phyloP scores from a whole-genome alignment of 306 rosid species.

The Sicyos baderoa region DNA sequence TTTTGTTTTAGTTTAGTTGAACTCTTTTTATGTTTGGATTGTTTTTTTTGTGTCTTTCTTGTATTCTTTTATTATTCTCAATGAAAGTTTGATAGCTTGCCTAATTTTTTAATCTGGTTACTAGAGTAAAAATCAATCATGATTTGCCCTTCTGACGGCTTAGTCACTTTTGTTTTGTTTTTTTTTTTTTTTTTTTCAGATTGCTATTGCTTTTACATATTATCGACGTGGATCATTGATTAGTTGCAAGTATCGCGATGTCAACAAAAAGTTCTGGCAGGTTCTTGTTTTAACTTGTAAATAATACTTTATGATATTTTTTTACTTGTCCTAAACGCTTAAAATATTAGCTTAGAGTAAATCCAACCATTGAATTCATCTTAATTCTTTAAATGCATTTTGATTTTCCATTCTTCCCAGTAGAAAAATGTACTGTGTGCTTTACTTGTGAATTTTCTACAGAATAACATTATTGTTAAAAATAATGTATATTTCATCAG shows the following conservation, averaged over 20 bases:
- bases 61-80: too few species aligned
- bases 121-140: not conserved
- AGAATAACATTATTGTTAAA: not conserved
- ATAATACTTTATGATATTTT: not conserved
- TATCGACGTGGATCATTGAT: constrained; percentile 43
- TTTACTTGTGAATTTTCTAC: not conserved
- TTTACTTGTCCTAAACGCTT: not conserved
- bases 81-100: too few species aligned
- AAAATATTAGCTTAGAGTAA: not conserved
- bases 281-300: constrained; percentile 29
- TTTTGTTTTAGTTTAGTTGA: too few species aligned
- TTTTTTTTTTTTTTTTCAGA: constrained; percentile 44
- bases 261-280: constrained; percentile 85
- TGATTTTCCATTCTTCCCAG: not conserved
- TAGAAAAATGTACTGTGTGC: constrained; percentile 5
- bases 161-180: too few species aligned
- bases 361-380: not conserved
- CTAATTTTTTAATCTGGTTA: not conserved
- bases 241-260: constrained; percentile 91
- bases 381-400: constrained; percentile 7
- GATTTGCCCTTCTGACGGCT: constrained; percentile 24
- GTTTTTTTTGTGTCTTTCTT: too few species aligned
- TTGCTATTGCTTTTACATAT: constrained; percentile 75
- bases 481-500: not conserved
- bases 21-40: too few species aligned